Evolutionary conservation across 139 green algal species (phyloP).

Genomic region (Volvox reticuliferus): DNA sequence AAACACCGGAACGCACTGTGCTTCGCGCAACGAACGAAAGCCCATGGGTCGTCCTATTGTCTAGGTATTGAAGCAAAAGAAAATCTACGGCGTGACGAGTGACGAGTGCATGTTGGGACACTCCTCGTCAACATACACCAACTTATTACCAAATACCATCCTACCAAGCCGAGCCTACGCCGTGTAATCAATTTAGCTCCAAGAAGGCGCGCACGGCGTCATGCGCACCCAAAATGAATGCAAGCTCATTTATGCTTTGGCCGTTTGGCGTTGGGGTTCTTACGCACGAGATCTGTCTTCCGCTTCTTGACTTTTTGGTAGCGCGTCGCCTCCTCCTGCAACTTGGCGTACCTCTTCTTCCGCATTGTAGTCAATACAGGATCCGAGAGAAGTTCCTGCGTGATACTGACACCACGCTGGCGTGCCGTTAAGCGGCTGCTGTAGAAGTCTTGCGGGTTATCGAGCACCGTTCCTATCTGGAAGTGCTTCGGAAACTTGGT

Average conservation of each 20-base stretch:
- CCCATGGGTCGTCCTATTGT: no score
- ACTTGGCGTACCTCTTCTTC: slow-evolving; percentile 66
- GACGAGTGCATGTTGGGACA: no score
- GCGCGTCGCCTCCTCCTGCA: slow-evolving; percentile 62
- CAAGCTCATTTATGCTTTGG: slow-evolving; percentile 46
- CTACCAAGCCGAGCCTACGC: no score
- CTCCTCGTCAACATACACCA: neutral
- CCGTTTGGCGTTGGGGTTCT: neutral
- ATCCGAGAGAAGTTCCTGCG: slow-evolving; percentile 78
- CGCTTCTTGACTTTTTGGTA: slow-evolving; percentile 57
- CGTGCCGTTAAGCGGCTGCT: slow-evolving; percentile 56
- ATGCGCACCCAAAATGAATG: no score
- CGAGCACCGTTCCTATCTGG: slow-evolving; percentile 87
- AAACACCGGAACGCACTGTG: no score
- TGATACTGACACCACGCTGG: slow-evolving; percentile 59
- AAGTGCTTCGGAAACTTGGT: slow-evolving; percentile 85
- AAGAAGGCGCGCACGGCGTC: no score
- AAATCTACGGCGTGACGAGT: no score
- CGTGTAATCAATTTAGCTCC: no score
- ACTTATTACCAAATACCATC: neutral
- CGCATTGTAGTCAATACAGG: slow-evolving; percentile 56
- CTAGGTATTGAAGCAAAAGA: no score
- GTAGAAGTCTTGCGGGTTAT: slow-evolving; percentile 80
- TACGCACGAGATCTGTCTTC: slow-evolving; percentile 41
- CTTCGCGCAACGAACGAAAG: no score